Evolutionary conservation across 1,284 basidiomycete genomes (phyloP).

Genomic region (Malassezia brasiliensis): DNA sequence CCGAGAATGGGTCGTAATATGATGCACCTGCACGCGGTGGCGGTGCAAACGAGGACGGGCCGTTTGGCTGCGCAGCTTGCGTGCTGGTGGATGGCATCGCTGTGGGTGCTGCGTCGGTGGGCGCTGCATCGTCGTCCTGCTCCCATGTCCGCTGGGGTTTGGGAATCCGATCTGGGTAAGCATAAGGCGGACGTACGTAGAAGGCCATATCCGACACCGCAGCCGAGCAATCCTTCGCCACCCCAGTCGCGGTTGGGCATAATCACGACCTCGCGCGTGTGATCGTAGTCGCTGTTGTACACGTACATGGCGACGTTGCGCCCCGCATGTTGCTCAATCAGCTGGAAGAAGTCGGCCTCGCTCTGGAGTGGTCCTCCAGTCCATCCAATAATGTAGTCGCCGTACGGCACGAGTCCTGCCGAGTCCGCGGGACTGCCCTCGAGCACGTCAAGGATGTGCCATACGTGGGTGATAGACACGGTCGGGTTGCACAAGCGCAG

Average conservation of each 20-base stretch:
- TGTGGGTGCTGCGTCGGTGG: not conserved
- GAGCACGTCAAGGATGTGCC: constrained; percentile 93
- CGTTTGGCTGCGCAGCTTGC: not conserved
- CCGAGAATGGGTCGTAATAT: not conserved
- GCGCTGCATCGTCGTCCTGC: not conserved
- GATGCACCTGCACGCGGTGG: not conserved
- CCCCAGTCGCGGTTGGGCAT: constrained; percentile 41
- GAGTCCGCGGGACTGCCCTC: constrained; percentile 87
- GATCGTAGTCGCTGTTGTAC: constrained; percentile 89
- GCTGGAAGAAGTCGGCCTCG: constrained; percentile 93
- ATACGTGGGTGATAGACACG: constrained; percentile 52
- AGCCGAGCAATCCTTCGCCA: constrained; percentile 41
- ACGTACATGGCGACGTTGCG: constrained; percentile 87
- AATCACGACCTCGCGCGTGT: constrained; percentile 47
- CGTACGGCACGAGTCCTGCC: constrained; percentile 68
- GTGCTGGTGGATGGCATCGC: not conserved
- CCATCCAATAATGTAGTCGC: constrained; percentile 86
- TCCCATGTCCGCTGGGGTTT: constrained; percentile 13
- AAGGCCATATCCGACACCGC: constrained; percentile 42
- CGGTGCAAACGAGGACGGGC: not conserved
- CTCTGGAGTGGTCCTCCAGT: constrained; percentile 71
- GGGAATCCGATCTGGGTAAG: constrained; percentile 17
- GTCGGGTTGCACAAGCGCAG: constrained; percentile 65
- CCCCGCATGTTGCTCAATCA: constrained; percentile 87
- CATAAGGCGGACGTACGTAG: constrained; percentile 20